Conservation (phyloP, 345 rosid species). For the Ricinus communis region DNA sequence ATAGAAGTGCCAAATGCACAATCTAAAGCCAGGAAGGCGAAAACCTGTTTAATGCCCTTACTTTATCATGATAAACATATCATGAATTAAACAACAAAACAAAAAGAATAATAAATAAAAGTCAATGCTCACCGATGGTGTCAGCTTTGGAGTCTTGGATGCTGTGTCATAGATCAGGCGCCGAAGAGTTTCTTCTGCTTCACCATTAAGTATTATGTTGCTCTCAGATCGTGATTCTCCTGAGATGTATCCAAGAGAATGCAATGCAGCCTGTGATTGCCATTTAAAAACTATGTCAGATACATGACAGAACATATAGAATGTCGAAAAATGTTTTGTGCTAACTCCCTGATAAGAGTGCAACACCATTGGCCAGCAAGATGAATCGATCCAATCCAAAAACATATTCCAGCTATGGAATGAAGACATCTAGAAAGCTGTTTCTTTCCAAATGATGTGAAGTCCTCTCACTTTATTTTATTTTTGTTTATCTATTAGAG, state of each 20-base stretch:
- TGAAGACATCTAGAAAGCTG: background rate
- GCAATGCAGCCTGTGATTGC: constrained; percentile 69
- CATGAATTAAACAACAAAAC: background rate
- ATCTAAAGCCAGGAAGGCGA: background rate
- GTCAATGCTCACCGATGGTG: constrained; percentile 63
- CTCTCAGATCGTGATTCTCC: constrained; percentile 66
- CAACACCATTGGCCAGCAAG: background rate
- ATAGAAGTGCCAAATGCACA: background rate
- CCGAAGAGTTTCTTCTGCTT: constrained; percentile 78
- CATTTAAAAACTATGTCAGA: constrained; percentile 27
- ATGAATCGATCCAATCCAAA: background rate
- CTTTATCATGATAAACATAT: background rate
- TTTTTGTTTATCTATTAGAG: too few species aligned
- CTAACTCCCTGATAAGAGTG: too few species aligned
- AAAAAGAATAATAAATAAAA: background rate
- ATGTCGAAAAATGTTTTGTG: background rate
- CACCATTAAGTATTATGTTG: constrained; percentile 43
- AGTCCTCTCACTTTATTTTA: too few species aligned
- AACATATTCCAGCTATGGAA: background rate
- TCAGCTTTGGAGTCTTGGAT: constrained; percentile 69
- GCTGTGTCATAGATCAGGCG: constrained; percentile 68
- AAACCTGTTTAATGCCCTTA: background rate
- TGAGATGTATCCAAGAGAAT: constrained; percentile 70
- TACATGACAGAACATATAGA: background rate
- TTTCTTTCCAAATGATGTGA: background rate